Evolutionary conservation across 768 basidiomycete species (phyloP).

Genomic region (Ramaria rubella): DNA sequence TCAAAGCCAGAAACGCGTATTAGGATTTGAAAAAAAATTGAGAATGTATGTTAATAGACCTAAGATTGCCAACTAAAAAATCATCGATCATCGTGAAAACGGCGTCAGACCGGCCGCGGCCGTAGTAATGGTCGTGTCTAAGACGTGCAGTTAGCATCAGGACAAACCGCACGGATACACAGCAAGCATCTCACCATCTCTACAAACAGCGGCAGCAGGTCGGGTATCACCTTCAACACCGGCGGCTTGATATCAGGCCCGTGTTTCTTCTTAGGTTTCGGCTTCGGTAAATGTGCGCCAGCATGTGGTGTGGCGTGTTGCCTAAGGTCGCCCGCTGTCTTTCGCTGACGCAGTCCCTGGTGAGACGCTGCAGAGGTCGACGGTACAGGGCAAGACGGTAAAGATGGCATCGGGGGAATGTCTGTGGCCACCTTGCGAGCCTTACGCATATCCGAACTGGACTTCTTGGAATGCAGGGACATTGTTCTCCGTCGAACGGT

Average conservation of each 20-base stretch:
- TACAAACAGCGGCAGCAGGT: slow-evolving; percentile 79
- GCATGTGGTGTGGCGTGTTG: neutral
- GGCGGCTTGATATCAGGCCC: slow-evolving; percentile 56
- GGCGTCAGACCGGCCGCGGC: neutral
- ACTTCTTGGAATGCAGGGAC: slow-evolving; percentile 9
- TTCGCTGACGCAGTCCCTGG: neutral
- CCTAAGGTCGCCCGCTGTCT: slow-evolving; percentile 6
- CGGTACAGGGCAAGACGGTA: neutral
- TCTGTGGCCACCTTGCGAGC: slow-evolving; percentile 1
- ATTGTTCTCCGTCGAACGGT: slow-evolving; percentile 9
- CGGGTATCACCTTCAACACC: slow-evolving; percentile 69
- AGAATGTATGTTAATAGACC: too few species aligned
- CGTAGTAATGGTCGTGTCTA: slow-evolving; percentile 5
- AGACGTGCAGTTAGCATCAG: neutral
- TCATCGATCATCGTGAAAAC: too few species aligned
- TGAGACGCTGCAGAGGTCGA: neutral
- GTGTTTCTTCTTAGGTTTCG: slow-evolving; percentile 34
- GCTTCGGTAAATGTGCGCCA: slow-evolving; percentile 14
- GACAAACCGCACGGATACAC: neutral
- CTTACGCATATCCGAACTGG: slow-evolving; percentile 1
- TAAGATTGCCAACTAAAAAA: too few species aligned
- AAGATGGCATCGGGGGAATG: slow-evolving; percentile 8
- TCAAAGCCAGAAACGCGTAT: too few species aligned
- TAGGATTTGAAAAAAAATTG: too few species aligned
- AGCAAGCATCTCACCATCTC: slow-evolving; percentile 65